These are phyloP conservation scores for Sporothrix mexicana DNA, from an alignment of 2,329 filamentous ascomycete species.

Conservation along the genomic window DNA sequence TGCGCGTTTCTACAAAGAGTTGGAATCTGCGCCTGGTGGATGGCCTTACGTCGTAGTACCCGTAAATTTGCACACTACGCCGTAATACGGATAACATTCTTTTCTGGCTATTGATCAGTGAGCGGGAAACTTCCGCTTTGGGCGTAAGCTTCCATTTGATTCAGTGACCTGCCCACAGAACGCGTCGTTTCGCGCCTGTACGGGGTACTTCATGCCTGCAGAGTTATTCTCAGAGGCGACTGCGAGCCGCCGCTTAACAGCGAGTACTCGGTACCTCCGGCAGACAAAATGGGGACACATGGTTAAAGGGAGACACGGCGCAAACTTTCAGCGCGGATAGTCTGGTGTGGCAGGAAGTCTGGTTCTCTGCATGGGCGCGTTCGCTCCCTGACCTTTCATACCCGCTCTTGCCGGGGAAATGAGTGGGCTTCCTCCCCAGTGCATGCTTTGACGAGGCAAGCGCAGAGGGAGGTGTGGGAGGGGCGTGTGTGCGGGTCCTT, in stretches of 20 bases:
- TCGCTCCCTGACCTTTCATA: conserved; percentile 16
- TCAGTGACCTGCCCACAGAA: neutral
- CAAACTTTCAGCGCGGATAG: conserved; percentile 10
- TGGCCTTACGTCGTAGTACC: conserved; percentile 3
- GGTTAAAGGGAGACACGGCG: conserved; percentile 19
- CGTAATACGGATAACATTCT: conserved; percentile 14
- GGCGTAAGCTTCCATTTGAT: conserved; percentile 11
- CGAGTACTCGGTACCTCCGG: conserved; percentile 17
- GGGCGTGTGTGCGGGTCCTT: conserved; percentile 2
- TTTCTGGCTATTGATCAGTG: conserved; percentile 23
- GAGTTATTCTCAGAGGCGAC: too few relatives aligned
- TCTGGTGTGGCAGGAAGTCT: conserved; percentile 10
- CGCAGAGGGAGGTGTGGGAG: conserved; percentile 31
- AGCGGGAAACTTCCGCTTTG: conserved; percentile 26
- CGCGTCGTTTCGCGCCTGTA: conserved; percentile 7
- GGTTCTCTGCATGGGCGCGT: conserved; percentile 23
- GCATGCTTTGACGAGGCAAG: conserved; percentile 37
- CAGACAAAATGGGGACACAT: neutral
- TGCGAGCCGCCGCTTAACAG: neutral
- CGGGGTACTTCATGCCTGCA: neutral
- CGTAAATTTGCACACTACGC: conserved; percentile 5
- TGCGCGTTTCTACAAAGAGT: conserved; percentile 20
- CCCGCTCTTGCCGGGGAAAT: conserved; percentile 34
- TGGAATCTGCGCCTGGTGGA: conserved; percentile 26
- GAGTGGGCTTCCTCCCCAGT: conserved; percentile 28